These are phyloP conservation scores for Venturia asperata DNA, from an alignment of 2,329 filamentous ascomycete species.

Conservation along the genomic window DNA sequence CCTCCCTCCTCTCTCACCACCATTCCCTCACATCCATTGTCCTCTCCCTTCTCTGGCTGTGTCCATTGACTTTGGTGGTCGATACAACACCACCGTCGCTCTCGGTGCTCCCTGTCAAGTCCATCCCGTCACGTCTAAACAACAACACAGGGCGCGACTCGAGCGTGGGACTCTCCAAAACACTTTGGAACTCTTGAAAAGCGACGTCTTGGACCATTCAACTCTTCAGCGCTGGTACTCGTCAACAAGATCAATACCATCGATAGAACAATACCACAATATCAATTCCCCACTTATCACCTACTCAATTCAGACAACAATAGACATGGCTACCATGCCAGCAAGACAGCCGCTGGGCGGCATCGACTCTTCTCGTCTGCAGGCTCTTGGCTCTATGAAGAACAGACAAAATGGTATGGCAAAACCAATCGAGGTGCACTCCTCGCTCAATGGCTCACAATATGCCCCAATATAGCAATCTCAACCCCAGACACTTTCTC, in stretches of 20 bases:
- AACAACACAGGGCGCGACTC: neutral
- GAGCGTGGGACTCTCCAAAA: neutral
- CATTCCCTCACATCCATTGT: neutral
- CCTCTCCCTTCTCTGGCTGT: neutral
- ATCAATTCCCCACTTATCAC: neutral
- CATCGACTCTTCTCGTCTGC: constrained; percentile 60
- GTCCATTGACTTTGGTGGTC: neutral
- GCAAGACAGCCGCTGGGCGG: constrained; percentile 69
- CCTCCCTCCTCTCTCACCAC: neutral
- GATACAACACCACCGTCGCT: neutral
- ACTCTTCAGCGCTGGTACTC: constrained; percentile 1
- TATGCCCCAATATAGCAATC: constrained; percentile 22
- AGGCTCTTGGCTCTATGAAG: constrained; percentile 66
- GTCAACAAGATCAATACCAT: neutral
- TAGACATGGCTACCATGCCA: constrained; percentile 30
- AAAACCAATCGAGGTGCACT: constrained; percentile 11
- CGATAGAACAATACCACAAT: neutral
- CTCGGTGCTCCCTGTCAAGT: neutral
- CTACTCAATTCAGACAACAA: neutral
- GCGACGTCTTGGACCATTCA: neutral
- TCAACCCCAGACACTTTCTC: constrained; percentile 10
- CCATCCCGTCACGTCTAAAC: neutral
- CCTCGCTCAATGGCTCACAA: constrained; percentile 19
- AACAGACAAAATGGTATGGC: constrained; percentile 61
- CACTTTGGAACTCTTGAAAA: neutral